Conservation (phyloP, 169 alveolate genomes). For the Eimeria acervulina region DNA sequence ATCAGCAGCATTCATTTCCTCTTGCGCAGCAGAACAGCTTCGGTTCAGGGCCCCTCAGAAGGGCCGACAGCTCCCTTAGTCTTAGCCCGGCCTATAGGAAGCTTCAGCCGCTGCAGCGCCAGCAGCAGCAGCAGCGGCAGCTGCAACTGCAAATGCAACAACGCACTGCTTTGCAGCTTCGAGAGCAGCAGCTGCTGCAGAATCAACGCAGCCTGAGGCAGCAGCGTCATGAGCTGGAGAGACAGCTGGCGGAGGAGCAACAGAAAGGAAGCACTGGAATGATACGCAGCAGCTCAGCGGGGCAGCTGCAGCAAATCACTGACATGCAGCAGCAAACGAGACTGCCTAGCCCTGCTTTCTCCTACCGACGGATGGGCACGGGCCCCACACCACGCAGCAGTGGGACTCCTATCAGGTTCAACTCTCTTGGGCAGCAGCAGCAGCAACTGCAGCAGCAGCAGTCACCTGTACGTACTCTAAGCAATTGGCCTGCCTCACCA, state of each 20-base stretch:
- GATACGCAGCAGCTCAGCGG: conserved; percentile 2
- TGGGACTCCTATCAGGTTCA: neutral
- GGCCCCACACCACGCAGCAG: conserved; percentile 42
- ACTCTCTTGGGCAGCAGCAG: neutral
- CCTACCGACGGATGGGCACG: neutral
- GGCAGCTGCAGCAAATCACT: neutral
- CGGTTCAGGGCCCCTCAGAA: neutral
- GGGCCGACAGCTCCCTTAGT: neutral
- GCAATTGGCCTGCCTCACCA: neutral
- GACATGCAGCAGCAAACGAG: neutral
- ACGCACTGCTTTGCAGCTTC: conserved; percentile 16
- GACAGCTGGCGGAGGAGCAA: conserved; percentile 49
- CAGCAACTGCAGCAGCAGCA: conserved; percentile 23
- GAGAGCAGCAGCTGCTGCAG: conserved; percentile 66
- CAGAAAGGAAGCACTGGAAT: neutral
- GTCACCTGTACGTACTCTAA: neutral
- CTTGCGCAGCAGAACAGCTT: neutral
- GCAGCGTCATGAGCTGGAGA: conserved; percentile 60
- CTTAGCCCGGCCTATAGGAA: neutral
- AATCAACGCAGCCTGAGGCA: conserved; percentile 40
- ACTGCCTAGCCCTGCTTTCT: neutral
- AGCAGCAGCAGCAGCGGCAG: conserved; percentile 27
- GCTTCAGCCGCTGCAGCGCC: neutral
- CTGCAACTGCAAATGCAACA: neutral
- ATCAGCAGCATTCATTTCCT: neutral